These are phyloP conservation scores for Cercospora janseana DNA, from an alignment of 2,329 filamentous ascomycete genomes.

Conservation along the genomic window DNA sequence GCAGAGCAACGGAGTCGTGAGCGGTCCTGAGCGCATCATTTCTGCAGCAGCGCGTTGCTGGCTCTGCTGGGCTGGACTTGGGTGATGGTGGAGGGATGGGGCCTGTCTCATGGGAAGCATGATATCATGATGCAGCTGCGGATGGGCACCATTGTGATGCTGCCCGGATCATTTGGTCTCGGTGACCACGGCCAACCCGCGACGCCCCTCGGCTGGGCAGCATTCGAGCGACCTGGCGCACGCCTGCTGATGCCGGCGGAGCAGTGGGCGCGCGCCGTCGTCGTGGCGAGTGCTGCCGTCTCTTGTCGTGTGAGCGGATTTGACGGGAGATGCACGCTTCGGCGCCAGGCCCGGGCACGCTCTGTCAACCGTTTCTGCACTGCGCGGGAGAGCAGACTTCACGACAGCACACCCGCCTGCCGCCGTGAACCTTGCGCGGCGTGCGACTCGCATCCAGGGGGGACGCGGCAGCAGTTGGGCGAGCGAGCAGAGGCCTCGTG, in stretches of 20 bases:
- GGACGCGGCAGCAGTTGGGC: constrained; percentile 2
- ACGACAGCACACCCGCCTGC: constrained; percentile 7
- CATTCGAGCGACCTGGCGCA: too few relatives aligned
- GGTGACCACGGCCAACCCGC: background rate
- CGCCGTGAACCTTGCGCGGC: constrained; percentile 7
- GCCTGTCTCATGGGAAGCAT: constrained; percentile 5
- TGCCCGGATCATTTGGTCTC: background rate
- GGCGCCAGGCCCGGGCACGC: too few relatives aligned
- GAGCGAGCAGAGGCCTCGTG: constrained; percentile 4
- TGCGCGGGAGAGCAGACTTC: background rate
- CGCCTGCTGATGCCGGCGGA: too few relatives aligned
- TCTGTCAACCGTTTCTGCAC: too few relatives aligned
- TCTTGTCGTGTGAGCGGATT: background rate
- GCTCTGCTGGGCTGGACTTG: background rate
- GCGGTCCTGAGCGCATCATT: constrained; percentile 3
- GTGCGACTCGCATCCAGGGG: background rate
- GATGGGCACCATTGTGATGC: constrained; percentile 14
- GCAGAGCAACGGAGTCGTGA: background rate
- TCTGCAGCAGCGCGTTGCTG: constrained; percentile 1
- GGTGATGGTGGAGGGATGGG: background rate
- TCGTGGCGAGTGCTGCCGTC: background rate
- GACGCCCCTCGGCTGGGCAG: constrained; percentile 4
- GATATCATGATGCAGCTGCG: constrained; percentile 5
- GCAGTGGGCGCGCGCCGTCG: background rate
- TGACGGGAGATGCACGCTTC: too few relatives aligned